Base-by-base conservation (phyloP, 164 flowering plant genomes). In the Brasenia schreberi region DNA sequence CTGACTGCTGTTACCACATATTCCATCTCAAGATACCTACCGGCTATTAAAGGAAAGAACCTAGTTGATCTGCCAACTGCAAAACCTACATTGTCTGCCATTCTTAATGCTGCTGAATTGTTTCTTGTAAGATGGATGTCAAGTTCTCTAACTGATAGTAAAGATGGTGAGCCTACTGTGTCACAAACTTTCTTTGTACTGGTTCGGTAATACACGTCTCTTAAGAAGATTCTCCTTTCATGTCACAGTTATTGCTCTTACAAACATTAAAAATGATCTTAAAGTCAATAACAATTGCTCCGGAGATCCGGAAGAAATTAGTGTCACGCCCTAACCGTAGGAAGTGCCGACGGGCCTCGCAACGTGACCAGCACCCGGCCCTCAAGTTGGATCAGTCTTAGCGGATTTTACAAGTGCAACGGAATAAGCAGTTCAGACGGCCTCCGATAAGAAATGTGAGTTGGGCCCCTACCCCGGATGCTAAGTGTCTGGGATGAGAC, bases 281-380 rank as follows among this genome's bases (percentile, higher is more conserved):
- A 56, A 42, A 44, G 27, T 81, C 44, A 73, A 33, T 6, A 79
- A 63, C 65, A 72, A 80, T 66, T 84, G 85, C 86, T 74, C 76
- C 64, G 85, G 86, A 27, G 86, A 84, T 74, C 88, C 88, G 88
- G 88, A 66, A 66, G 19, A 85, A 83, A n/a, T 59, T 84, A 17
- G 68, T n/a, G n/a, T n/a, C n/a, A n/a, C n/a, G n/a, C n/a, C n/a
- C n/a, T n/a, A n/a, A n/a, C n/a, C n/a, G n/a, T n/a, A n/a, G n/a
- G n/a, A n/a, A n/a, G n/a, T n/a, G n/a, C n/a, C n/a, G n/a, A n/a
- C n/a, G n/a, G n/a, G n/a, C n/a, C n/a, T n/a, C n/a, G n/a, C n/a
- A n/a, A n/a, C n/a, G n/a, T n/a, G n/a, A n/a, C n/a, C n/a, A n/a
- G n/a, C n/a, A n/a, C n/a, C n/a, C n/a, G n/a, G n/a, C n/a, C n/a